Percentiles rank a stretch among this genome's conserved stretches.
Conservation (phyloP, 257 asterid species). For the Ligustrum vulgare region DNA sequence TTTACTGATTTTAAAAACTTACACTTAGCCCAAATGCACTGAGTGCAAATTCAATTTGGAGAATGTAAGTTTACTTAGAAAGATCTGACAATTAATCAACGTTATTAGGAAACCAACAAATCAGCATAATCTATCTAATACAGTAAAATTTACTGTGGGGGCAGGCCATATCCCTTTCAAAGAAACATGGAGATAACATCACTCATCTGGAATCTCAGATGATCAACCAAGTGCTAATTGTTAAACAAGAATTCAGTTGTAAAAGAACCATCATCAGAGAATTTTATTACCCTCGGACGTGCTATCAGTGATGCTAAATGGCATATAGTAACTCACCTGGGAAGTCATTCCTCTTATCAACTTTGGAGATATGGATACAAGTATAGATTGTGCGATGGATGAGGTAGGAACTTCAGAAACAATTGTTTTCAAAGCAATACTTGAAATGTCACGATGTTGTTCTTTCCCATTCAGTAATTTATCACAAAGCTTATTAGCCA, state of each 20-base stretch:
- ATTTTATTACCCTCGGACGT: background rate
- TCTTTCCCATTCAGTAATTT: constrained; percentile 92
- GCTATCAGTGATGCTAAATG: background rate
- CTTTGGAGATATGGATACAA: constrained; percentile 80
- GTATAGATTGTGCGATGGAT: constrained; percentile 71
- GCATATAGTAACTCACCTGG: constrained; percentile 45
- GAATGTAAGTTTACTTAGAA: background rate
- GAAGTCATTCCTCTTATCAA: constrained; percentile 77
- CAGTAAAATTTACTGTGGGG: background rate
- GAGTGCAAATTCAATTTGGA: constrained; percentile 7
- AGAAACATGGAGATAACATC: background rate
- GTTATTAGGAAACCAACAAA: constrained; percentile 7
- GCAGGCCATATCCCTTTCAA: background rate
- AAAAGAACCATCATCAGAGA: background rate
- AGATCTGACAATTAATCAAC: constrained; percentile 1
- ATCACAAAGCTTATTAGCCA: constrained; percentile 92
- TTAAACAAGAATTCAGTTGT: background rate
- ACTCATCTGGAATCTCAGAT: constrained; percentile 14
- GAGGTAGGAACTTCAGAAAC: constrained; percentile 91
- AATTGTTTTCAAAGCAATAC: constrained; percentile 97
- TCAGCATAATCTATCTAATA: background rate
- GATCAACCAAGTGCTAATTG: background rate
- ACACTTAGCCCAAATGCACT: background rate
- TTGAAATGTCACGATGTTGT: constrained; percentile 88
- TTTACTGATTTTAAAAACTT: background rate